Percentiles rank a stretch among this genome's conserved stretches.
phyloP scores from a whole-genome alignment of 2,329 filamentous ascomycete species.

The Fusarium lateritium region DNA sequence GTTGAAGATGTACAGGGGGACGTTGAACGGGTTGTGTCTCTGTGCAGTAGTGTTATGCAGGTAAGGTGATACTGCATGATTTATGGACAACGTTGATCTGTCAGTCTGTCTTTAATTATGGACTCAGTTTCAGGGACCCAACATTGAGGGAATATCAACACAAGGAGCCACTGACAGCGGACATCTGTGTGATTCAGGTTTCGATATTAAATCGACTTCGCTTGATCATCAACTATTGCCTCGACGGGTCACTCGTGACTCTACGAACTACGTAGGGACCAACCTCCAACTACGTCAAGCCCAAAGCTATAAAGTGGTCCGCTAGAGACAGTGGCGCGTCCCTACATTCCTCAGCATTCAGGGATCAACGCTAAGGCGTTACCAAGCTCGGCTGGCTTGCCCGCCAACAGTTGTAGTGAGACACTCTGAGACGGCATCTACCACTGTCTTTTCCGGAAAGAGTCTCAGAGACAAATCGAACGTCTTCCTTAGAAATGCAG shows the following conservation, averaged over 20 bases:
- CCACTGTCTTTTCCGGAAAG: slow-evolving; percentile 35
- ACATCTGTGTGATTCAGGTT: background rate
- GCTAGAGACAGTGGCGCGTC: slow-evolving; percentile 33
- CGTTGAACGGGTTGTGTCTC: slow-evolving; percentile 22
- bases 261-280: slow-evolving; percentile 14
- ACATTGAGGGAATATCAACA: background rate
- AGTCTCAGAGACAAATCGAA: slow-evolving; percentile 25
- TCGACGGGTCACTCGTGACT: slow-evolving; percentile 10
- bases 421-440: slow-evolving; percentile 28
- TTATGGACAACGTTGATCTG: slow-evolving; percentile 25
- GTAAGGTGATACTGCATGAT: slow-evolving; percentile 35
- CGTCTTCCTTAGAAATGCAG: slow-evolving; percentile 29
- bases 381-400: slow-evolving; percentile 42
- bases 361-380: slow-evolving; percentile 39
- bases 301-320: slow-evolving; percentile 14
- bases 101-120: slow-evolving; percentile 9
- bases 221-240: slow-evolving; percentile 15
- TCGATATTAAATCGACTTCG: slow-evolving; percentile 13
- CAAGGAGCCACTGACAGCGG: background rate
- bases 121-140: slow-evolving; percentile 13
- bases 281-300: slow-evolving; percentile 34
- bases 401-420: slow-evolving; percentile 20
- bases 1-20: slow-evolving; percentile 16
- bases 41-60: slow-evolving; percentile 31
- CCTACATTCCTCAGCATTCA: slow-evolving; percentile 36